phyloP scores from a whole-genome alignment of 768 basidiomycete genomes.

The Saitozyma sp. region DNA sequence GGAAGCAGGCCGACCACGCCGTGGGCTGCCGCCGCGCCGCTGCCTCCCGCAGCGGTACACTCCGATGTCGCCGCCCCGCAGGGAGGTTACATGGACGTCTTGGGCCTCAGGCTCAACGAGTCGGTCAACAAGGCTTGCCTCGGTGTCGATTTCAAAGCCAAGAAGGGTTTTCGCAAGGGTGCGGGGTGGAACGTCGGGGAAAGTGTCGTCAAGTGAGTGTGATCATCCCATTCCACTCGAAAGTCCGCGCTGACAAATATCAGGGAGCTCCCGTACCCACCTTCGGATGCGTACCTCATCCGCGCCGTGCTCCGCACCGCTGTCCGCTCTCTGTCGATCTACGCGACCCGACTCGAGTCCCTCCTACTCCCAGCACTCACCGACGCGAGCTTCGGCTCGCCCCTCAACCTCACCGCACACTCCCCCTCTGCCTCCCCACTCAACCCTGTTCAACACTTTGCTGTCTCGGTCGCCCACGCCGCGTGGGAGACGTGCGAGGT shows the following conservation, averaged over 20 bases:
- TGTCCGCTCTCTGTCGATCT: constrained; percentile 49
- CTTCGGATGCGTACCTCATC: constrained; percentile 49
- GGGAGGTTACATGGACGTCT: constrained; percentile 48
- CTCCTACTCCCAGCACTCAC: constrained; percentile 73
- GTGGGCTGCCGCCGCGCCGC: constrained; percentile 18
- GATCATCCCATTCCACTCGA: neutral
- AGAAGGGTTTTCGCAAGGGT: constrained; percentile 46
- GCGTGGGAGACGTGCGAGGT: constrained; percentile 53
- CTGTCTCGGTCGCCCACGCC: constrained; percentile 49
- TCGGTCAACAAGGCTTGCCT: constrained; percentile 48
- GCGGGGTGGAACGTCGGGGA: constrained; percentile 50
- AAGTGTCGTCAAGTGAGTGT: constrained; percentile 35
- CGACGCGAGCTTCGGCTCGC: constrained; percentile 68
- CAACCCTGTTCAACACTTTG: constrained; percentile 46
- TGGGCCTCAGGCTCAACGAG: constrained; percentile 49
- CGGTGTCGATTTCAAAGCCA: constrained; percentile 46
- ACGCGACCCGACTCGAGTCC: constrained; percentile 66
- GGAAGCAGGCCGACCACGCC: constrained; percentile 41
- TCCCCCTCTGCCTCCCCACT: constrained; percentile 31
- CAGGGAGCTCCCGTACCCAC: constrained; percentile 42
- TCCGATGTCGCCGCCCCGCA: constrained; percentile 21
- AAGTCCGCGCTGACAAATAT: neutral
- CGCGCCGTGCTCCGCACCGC: constrained; percentile 50
- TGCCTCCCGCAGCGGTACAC: constrained; percentile 17
- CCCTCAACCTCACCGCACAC: constrained; percentile 70